Conservation (phyloP, 305 asterid genomes). For the Plantago rigida region DNA sequence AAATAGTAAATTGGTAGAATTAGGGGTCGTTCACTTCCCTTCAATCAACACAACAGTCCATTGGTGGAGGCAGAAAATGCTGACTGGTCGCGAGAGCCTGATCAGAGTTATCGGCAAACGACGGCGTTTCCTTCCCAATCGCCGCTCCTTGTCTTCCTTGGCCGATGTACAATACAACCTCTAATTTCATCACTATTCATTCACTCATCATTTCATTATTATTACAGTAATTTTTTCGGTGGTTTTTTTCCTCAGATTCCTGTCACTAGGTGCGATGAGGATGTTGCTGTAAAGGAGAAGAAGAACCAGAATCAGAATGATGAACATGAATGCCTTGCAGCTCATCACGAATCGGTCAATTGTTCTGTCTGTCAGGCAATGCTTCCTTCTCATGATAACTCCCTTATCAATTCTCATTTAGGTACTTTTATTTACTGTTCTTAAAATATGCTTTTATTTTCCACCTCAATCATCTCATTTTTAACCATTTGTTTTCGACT, state of each 20-base stretch:
- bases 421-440: constrained; percentile 30
- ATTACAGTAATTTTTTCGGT: too few species aligned
- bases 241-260: constrained; percentile 21
- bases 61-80: constrained; percentile 32
- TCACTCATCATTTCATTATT: too few species aligned
- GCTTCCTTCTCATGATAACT: constrained; percentile 43
- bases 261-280: too few species aligned
- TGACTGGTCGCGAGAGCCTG: constrained; percentile 73
- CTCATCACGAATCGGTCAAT: constrained; percentile 31
- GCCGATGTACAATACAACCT: constrained; percentile 27
- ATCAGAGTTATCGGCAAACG: constrained; percentile 64
- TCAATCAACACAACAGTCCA: too few species aligned
- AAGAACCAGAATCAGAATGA: constrained; percentile 22
- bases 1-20: too few species aligned
- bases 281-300: not conserved
- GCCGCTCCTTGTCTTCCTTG: constrained; percentile 32
- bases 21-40: too few species aligned
- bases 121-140: constrained; percentile 61
- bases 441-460: too few species aligned
- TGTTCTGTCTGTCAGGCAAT: constrained; percentile 70
- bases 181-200: too few species aligned
- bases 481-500: not conserved
- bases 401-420: constrained; percentile 62
- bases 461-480: not conserved
- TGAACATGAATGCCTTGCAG: constrained; percentile 6